These are phyloP conservation scores for Epicoccum sorghinum DNA, from an alignment of 2,329 filamentous ascomycete genomes.

Conservation along the genomic window DNA sequence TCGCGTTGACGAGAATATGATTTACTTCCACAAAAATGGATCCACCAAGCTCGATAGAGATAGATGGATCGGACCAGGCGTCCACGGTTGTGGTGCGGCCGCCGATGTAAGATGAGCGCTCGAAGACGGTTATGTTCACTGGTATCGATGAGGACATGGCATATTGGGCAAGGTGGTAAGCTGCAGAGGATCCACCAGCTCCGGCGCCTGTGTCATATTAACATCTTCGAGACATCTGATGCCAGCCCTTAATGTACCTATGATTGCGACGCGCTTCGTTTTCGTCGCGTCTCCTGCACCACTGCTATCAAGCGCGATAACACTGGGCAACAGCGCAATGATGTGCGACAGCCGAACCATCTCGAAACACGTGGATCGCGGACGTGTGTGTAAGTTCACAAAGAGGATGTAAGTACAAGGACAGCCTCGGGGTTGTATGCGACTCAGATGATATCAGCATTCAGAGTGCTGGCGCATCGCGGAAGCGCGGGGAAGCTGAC, in stretches of 20 bases:
- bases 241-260: conserved; percentile 30
- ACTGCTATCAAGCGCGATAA: conserved; percentile 22
- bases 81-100: conserved; percentile 87
- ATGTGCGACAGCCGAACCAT: conserved; percentile 23
- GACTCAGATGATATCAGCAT: no score
- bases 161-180: conserved; percentile 79
- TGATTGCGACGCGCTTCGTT: conserved; percentile 48
- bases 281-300: conserved; percentile 5
- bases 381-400: neutral
- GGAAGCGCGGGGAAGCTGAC: no score
- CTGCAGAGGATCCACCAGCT: conserved; percentile 83
- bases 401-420: neutral
- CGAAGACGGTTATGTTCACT: conserved; percentile 86
- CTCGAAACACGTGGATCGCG: neutral
- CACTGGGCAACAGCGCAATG: conserved; percentile 25
- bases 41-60: conserved; percentile 84
- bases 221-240: neutral
- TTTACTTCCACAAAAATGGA: conserved; percentile 91
- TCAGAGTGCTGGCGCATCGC: no score
- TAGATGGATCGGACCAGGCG: conserved; percentile 68
- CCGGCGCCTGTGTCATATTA: conserved; percentile 73
- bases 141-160: conserved; percentile 64
- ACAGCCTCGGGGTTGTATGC: no score
- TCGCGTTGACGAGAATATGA: conserved; percentile 77
- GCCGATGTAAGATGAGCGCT: conserved; percentile 77